Conservation (phyloP, 2,329 filamentous ascomycete genomes). For the Cytospora piceicola region DNA sequence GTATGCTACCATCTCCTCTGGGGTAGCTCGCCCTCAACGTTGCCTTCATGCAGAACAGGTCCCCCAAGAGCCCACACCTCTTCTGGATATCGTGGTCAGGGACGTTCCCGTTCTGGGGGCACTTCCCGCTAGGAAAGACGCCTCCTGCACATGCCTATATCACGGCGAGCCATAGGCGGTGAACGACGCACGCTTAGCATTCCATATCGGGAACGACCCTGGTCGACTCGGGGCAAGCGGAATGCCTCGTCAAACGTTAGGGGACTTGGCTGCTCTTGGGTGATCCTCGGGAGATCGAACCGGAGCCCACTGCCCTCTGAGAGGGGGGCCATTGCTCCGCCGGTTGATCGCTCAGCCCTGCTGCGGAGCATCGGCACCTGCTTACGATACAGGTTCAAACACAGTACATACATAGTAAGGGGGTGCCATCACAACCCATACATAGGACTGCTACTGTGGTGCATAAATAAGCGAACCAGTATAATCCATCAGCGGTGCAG, state of each 20-base stretch:
- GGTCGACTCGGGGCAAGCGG: background rate
- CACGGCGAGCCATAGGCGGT: background rate
- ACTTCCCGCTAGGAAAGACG: background rate
- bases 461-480: background rate
- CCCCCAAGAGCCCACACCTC: background rate
- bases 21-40: background rate
- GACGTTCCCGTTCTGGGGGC: background rate
- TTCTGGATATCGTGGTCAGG: background rate
- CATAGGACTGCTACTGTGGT: too few relatives aligned
- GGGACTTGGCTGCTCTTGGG: too few relatives aligned
- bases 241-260: too few relatives aligned
- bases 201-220: background rate
- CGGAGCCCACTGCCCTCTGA: background rate
- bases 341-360: slow-evolving; percentile 17
- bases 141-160: background rate
- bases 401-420: too few relatives aligned
- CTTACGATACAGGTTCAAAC: slow-evolving; percentile 1
- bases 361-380: slow-evolving; percentile 1
- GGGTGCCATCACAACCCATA: slow-evolving; percentile 10
- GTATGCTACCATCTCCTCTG: background rate
- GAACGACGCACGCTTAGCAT: background rate
- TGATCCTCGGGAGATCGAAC: too few relatives aligned
- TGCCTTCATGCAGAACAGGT: background rate
- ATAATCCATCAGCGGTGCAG: background rate
- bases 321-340: slow-evolving; percentile 6